Percentiles rank a stretch among this genome's conserved stretches.
These are phyloP conservation scores for Penicillium capsulatum DNA, from an alignment of 2,329 filamentous ascomycete species.

Conservation along the genomic window DNA sequence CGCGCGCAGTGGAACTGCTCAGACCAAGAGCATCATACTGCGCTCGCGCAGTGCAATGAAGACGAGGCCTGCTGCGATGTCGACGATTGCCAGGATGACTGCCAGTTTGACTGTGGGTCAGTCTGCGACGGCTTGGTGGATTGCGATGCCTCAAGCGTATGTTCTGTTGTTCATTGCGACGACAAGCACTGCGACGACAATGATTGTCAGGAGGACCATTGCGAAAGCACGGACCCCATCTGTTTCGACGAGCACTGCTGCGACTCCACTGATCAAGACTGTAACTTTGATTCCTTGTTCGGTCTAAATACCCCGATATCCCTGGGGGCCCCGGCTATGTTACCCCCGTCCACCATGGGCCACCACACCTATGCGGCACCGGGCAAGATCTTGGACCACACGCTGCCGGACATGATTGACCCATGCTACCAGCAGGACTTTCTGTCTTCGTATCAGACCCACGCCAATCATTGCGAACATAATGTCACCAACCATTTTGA, in stretches of 20 bases:
- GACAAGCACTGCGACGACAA: constrained; percentile 26
- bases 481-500: constrained; percentile 27
- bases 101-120: constrained; percentile 36
- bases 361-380: constrained; percentile 17
- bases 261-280: constrained; percentile 23
- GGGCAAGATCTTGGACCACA: constrained; percentile 20
- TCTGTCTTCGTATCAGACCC: constrained; percentile 23
- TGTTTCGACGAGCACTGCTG: constrained; percentile 42
- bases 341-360: constrained; percentile 23
- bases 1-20: constrained; percentile 30
- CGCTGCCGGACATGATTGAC: constrained; percentile 13
- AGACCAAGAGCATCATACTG: constrained; percentile 27
- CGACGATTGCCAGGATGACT: constrained; percentile 35
- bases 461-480: constrained; percentile 21
- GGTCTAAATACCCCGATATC: constrained; percentile 30
- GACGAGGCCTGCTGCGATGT: constrained; percentile 40
- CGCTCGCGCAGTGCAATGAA: constrained; percentile 24
- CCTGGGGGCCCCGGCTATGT: constrained; percentile 26
- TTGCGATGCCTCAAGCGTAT: constrained; percentile 37
- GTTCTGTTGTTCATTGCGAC: constrained; percentile 33
- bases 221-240: constrained; percentile 29
- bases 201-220: constrained; percentile 20
- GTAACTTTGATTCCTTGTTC: constrained; percentile 31
- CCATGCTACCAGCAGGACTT: constrained; percentile 23
- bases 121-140: constrained; percentile 42